A percentile compares a stretch with the other conserved stretches of the same genome.
Conservation (phyloP, 305 asterid genomes). For the Nicotiana rustica region DNA sequence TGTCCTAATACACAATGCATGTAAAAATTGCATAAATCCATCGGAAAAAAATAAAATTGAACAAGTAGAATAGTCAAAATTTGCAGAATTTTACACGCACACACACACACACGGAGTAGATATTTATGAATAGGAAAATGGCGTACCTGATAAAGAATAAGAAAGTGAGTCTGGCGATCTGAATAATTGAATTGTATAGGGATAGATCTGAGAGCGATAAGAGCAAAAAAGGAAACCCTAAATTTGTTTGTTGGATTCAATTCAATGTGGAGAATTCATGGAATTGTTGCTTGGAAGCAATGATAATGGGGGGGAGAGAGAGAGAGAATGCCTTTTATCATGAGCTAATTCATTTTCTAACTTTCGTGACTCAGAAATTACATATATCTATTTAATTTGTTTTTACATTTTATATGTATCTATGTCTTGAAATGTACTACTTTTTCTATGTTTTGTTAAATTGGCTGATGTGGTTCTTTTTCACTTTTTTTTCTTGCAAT, state of each 20-base stretch:
- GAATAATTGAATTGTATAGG: background rate
- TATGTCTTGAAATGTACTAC: background rate
- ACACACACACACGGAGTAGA: background rate
- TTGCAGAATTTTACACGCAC: background rate
- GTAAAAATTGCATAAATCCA: background rate
- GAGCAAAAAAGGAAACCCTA: slow-evolving; percentile 21
- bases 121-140: slow-evolving; percentile 2
- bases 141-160: background rate
- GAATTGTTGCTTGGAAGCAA: background rate
- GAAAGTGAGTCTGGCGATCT: slow-evolving; percentile 18
- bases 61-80: background rate
- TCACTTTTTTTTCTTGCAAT: background rate
- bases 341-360: slow-evolving; percentile 29
- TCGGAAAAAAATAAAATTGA: background rate
- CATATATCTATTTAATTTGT: background rate
- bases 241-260: slow-evolving; percentile 15
- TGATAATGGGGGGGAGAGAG: background rate
- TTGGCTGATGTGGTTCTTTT: background rate
- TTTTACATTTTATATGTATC: background rate
- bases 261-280: slow-evolving; percentile 24
- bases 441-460: background rate
- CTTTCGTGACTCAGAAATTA: slow-evolving; percentile 18
- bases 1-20: slow-evolving; percentile 22
- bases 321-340: slow-evolving; percentile 9
- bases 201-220: slow-evolving; percentile 2